phyloP scores from a whole-genome alignment of 148 eudicot genomes.

The Rhododendron williamsianum region DNA sequence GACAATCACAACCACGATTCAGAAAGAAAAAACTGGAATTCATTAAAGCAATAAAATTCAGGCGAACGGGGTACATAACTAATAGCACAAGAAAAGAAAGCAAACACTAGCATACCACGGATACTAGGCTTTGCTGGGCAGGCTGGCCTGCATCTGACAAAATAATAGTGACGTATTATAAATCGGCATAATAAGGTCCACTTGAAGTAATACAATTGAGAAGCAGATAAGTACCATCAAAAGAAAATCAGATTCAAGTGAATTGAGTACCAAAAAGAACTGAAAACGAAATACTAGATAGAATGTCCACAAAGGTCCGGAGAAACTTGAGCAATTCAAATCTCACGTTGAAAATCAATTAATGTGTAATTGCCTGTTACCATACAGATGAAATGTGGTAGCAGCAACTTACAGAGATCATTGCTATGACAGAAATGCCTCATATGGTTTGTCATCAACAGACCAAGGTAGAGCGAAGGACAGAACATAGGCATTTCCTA shows the following conservation, averaged over 20 bases:
- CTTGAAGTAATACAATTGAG: not conserved
- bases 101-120: slow-evolving; percentile 34
- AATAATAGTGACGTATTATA: slow-evolving; percentile 7
- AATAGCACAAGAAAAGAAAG: not conserved
- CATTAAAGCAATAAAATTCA: not conserved
- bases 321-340: not conserved
- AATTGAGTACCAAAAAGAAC: not conserved
- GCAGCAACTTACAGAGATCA: slow-evolving; percentile 1
- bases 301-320: not conserved
- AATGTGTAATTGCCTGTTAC: not conserved
- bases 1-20: not conserved
- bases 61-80: not conserved
- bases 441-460: not conserved
- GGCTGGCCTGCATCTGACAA: slow-evolving; percentile 34
- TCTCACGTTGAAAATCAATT: not conserved
- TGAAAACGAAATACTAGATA: not conserved
- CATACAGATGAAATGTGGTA: not conserved
- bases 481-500: not conserved
- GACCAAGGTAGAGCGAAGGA: not conserved
- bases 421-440: not conserved
- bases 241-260: not conserved
- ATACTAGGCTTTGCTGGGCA: slow-evolving; percentile 33
- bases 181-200: not conserved
- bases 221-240: not conserved
- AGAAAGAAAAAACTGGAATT: not conserved